phyloP scores from a whole-genome alignment of 2,329 filamentous ascomycete species.

The Aspergillus fischeri region DNA sequence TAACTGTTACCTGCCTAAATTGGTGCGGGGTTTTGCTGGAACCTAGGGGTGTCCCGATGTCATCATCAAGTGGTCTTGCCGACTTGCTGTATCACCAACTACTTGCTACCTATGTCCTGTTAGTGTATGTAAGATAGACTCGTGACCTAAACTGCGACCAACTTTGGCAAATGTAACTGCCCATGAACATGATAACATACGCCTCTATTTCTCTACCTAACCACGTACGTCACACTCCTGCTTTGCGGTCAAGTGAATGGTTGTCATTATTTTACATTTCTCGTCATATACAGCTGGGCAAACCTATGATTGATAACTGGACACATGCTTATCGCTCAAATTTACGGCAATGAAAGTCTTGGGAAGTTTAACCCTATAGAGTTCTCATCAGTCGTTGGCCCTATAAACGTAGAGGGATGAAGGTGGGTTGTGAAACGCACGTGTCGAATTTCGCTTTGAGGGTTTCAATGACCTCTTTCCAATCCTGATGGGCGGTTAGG shows the following conservation, averaged over 20 bases:
- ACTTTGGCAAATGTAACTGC: background rate
- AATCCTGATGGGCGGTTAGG: conserved; percentile 85
- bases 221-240: background rate
- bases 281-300: background rate
- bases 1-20: too few relatives aligned
- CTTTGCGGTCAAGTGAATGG: background rate
- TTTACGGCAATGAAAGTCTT: conserved; percentile 51
- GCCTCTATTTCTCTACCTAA: background rate
- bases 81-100: too few relatives aligned
- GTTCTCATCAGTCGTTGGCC: conserved; percentile 3
- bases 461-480: conserved; percentile 96
- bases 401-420: conserved; percentile 9
- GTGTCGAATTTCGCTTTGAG: conserved; percentile 91
- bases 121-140: background rate
- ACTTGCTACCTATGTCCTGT: too few relatives aligned
- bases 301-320: conserved; percentile 14
- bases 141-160: background rate
- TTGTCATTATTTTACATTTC: background rate
- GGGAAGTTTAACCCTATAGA: conserved; percentile 45
- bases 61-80: too few relatives aligned
- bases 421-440: conserved; percentile 49
- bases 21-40: too few relatives aligned
- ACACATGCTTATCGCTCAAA: conserved; percentile 46
- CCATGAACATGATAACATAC: background rate
- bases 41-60: too few relatives aligned